Percentiles rank a stretch among this genome's conserved stretches.
phyloP scores from a whole-genome alignment of 768 basidiomycete genomes.

The Harrya chromipes region DNA sequence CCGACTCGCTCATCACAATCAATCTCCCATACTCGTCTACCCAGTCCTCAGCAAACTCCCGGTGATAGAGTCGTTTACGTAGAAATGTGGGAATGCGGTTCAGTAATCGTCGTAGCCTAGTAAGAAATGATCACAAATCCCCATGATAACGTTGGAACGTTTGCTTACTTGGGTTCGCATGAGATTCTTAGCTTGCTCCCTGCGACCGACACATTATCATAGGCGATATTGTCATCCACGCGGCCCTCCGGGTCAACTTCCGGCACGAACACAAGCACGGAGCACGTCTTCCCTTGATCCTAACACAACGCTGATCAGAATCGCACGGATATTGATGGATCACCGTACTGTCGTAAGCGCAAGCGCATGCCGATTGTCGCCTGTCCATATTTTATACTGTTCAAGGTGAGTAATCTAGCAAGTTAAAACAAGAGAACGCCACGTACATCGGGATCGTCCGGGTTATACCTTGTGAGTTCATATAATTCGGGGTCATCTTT shows the following conservation, averaged over 20 bases:
- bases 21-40: slow-evolving; percentile 50
- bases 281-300: slow-evolving; percentile 39
- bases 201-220: slow-evolving; percentile 30
- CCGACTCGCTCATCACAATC: slow-evolving; percentile 58
- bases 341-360: slow-evolving; percentile 23
- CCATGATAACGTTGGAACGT: not conserved
- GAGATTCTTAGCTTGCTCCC: slow-evolving; percentile 33
- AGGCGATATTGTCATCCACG: slow-evolving; percentile 25
- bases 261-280: slow-evolving; percentile 40
- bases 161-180: slow-evolving; percentile 39
- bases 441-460: slow-evolving; percentile 24
- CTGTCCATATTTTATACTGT: slow-evolving; percentile 27
- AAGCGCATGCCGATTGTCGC: slow-evolving; percentile 24
- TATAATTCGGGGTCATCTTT: slow-evolving; percentile 43
- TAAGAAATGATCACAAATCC: slow-evolving; percentile 8
- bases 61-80: slow-evolving; percentile 38
- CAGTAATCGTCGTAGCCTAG: slow-evolving; percentile 39
- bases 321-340: not conserved
- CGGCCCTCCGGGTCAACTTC: slow-evolving; percentile 35
- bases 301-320: not conserved
- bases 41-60: slow-evolving; percentile 44
- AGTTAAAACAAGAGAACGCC: not conserved
- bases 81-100: slow-evolving; percentile 35
- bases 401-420: not conserved
- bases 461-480: slow-evolving; percentile 24